Evolutionary conservation across 805 yeast species (phyloP).

Genomic region (Brettanomyces sp.): DNA sequence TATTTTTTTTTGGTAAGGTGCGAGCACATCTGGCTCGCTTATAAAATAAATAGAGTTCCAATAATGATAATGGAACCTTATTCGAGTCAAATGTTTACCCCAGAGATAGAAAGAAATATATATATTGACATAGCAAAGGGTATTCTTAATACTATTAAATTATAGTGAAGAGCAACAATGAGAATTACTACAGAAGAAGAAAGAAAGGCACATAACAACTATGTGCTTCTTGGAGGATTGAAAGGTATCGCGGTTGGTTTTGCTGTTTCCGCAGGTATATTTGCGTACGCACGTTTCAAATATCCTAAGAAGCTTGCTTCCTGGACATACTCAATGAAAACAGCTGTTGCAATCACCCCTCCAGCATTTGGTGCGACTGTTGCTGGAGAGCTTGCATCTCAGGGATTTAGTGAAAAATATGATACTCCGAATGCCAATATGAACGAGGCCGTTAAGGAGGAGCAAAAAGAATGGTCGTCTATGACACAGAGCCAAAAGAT

Average conservation of each 20-base stretch:
- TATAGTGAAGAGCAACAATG: constrained; percentile 4
- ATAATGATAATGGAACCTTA: no score
- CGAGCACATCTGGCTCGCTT: no score
- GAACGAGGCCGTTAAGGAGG: constrained; percentile 17
- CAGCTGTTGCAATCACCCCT: constrained; percentile 41
- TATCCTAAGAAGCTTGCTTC: constrained; percentile 26
- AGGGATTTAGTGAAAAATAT: background rate
- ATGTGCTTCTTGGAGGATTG: constrained; percentile 9
- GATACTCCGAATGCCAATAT: background rate
- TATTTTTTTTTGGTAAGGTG: no score
- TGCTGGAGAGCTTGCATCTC: background rate
- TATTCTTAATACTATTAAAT: no score
- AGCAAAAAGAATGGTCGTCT: constrained; percentile 36
- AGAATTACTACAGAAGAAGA: constrained; percentile 15
- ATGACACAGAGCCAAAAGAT: constrained; percentile 41
- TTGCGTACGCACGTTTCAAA: constrained; percentile 38
- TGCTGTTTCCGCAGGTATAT: constrained; percentile 46
- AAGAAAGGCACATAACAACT: constrained; percentile 8
- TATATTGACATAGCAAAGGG: no score
- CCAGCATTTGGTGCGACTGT: constrained; percentile 1
- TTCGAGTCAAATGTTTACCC: no score
- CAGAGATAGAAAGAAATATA: no score
- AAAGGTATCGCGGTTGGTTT: constrained; percentile 34
- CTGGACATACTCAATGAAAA: constrained; percentile 39
- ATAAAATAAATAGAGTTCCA: no score